Conservation (phyloP, 306 rosid species). For the Dalbergia cultrata region DNA sequence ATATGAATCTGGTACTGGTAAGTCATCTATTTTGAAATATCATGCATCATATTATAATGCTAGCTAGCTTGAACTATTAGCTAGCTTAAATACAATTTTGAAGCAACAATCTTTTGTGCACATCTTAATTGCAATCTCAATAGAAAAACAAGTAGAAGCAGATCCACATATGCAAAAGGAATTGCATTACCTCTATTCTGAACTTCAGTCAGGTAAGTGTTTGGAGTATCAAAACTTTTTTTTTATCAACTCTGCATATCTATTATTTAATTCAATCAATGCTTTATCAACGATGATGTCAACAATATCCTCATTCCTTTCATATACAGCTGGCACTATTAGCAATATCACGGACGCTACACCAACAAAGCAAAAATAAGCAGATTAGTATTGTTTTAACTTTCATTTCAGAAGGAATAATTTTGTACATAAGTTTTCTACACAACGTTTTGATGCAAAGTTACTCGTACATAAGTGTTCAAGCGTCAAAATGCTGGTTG, state of each 20-base stretch:
- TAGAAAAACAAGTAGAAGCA: background rate
- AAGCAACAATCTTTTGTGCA: constrained; percentile 2
- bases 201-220: constrained; percentile 22
- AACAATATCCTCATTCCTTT: constrained; percentile 58
- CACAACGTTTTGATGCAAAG: background rate
- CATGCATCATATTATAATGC: background rate
- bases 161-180: no score
- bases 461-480: no score
- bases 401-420: background rate
- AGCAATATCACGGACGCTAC: constrained; percentile 54
- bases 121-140: no score
- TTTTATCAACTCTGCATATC: constrained; percentile 47
- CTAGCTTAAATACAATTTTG: background rate
- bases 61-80: background rate
- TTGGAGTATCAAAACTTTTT: constrained; percentile 44
- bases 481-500: no score
- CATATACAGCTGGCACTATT: constrained; percentile 63
- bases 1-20: no score
- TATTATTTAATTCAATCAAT: constrained; percentile 45
- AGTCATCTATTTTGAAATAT: no score
- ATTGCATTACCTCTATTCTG: constrained; percentile 41
- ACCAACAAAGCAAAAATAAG: constrained; percentile 46
- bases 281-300: constrained; percentile 58
- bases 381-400: constrained; percentile 21
- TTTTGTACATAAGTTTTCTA: background rate